A percentile compares a stretch with the other conserved stretches of the same genome.
Evolutionary conservation across 176 grass and related monocot species (phyloP).

Genomic region (Aegilops sharonensis): DNA sequence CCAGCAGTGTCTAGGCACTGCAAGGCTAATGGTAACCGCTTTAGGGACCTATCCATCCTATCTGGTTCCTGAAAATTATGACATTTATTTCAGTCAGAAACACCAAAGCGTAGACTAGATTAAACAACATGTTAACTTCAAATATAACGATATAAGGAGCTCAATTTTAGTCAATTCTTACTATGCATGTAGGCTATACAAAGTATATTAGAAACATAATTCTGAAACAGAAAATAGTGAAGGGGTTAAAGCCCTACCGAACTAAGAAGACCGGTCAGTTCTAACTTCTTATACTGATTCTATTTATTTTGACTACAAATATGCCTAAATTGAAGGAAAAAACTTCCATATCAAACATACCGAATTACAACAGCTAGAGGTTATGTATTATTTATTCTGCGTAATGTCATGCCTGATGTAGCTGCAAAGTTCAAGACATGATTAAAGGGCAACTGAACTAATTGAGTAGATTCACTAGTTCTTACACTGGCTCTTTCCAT

Average conservation of each 20-base stretch:
- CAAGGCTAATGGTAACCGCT: conserved; percentile 60
- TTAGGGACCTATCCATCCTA: conserved; percentile 43
- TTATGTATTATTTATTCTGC: background rate
- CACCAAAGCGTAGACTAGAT: background rate
- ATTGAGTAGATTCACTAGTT: background rate
- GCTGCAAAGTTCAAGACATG: background rate
- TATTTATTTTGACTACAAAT: too few relatives aligned
- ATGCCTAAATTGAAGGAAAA: background rate
- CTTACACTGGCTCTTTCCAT: background rate
- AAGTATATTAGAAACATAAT: background rate
- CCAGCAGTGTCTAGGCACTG: conserved; percentile 79
- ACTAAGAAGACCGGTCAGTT: background rate
- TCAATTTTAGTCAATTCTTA: conserved; percentile 14
- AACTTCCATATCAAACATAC: background rate
- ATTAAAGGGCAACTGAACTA: background rate
- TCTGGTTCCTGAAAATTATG: conserved; percentile 47
- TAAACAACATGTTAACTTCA: background rate
- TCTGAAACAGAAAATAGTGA: conserved; percentile 1
- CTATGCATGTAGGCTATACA: background rate
- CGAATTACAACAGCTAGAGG: background rate
- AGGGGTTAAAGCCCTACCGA: background rate
- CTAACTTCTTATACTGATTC: too few relatives aligned
- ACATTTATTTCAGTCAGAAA: conserved; percentile 5
- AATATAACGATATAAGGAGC: background rate
- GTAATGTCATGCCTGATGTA: background rate